phyloP scores from a whole-genome alignment of 768 basidiomycete genomes.

The Pholiota microspora region DNA sequence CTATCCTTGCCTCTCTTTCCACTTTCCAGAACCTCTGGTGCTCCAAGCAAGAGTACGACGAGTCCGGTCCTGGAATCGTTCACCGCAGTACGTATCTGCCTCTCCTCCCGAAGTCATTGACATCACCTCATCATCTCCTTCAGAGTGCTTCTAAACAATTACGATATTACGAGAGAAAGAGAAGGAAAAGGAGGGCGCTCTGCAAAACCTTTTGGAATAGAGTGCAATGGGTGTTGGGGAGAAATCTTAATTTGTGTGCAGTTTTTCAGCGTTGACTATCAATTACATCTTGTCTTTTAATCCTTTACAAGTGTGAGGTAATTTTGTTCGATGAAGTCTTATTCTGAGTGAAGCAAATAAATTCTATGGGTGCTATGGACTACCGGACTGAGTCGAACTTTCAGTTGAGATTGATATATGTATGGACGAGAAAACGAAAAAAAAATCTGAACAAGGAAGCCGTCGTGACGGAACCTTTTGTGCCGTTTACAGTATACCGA shows the following conservation, averaged over 20 bases:
- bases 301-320: background rate
- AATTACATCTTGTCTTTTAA: conserved; percentile 11
- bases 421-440: no score
- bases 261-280: conserved; percentile 9
- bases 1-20: conserved; percentile 82
- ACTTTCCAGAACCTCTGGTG: conserved; percentile 99
- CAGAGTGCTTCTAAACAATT: conserved; percentile 34
- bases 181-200: background rate
- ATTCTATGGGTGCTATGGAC: background rate
- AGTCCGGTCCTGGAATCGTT: conserved; percentile 75
- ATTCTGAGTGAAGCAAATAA: background rate
- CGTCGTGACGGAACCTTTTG: no score
- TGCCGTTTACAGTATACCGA: no score
- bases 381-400: no score
- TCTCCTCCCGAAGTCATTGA: background rate
- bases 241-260: conserved; percentile 10
- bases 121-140: conserved; percentile 4
- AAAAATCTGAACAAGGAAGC: no score
- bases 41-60: conserved; percentile 91
- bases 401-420: no score
- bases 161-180: conserved; percentile 16
- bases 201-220: background rate
- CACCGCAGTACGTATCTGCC: conserved; percentile 57
- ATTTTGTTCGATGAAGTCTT: background rate
- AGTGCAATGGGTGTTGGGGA: background rate